A percentile compares a stretch with the other conserved stretches of the same genome.
Conservation (phyloP, 495 filamentous ascomycete species). For the Aspergillus mulundensis region DNA sequence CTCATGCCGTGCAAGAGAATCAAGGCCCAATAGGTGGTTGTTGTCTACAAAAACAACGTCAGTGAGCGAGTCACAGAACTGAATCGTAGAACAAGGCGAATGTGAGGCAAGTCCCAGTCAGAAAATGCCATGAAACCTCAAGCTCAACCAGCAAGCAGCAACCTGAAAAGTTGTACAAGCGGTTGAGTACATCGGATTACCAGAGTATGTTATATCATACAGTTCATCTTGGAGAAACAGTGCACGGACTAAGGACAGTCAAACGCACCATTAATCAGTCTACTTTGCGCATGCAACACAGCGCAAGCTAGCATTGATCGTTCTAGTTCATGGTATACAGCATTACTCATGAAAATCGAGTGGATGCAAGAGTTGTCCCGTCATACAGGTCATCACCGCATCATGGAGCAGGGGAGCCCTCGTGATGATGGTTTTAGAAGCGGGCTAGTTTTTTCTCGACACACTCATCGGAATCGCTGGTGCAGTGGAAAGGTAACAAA, state of each 20-base stretch:
- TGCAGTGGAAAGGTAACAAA: slow-evolving; percentile 52
- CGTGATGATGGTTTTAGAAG: slow-evolving; percentile 99
- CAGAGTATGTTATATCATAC: slow-evolving; percentile 56
- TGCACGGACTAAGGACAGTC: slow-evolving; percentile 1
- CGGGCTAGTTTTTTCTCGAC: slow-evolving; percentile 72
- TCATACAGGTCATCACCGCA: slow-evolving; percentile 95
- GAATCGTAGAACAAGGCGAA: neutral
- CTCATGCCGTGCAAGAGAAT: neutral
- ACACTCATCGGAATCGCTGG: slow-evolving; percentile 85
- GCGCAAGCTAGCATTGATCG: neutral
- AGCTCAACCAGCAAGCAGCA: slow-evolving; percentile 56
- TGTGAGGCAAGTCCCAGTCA: slow-evolving; percentile 37
- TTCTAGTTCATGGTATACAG: neutral
- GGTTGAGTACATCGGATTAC: slow-evolving; percentile 75
- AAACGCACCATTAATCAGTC: slow-evolving; percentile 6
- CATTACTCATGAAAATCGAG: neutral
- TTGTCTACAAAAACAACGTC: neutral
- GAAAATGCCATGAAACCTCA: slow-evolving; percentile 71
- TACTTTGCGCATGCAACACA: neutral
- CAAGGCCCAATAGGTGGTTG: neutral
- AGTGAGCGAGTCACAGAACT: neutral
- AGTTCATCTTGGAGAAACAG: slow-evolving; percentile 51
- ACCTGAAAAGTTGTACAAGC: slow-evolving; percentile 30
- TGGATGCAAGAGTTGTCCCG: slow-evolving; percentile 54
- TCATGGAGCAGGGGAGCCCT: slow-evolving; percentile 95